Conservation (phyloP, 202 grass and related monocot genomes). For the Musa balbisiana region DNA sequence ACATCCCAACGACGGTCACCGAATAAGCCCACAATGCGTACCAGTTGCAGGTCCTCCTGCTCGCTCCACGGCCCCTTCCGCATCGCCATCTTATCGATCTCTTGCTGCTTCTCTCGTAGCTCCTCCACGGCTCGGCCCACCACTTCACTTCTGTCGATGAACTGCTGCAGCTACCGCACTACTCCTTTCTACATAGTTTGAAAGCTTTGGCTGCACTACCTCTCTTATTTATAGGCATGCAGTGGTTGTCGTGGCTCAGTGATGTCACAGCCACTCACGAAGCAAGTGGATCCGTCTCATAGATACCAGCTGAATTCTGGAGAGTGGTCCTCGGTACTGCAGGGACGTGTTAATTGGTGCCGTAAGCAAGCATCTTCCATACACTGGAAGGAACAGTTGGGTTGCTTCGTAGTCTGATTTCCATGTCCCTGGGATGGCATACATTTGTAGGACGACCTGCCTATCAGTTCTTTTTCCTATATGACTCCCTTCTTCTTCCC, state of each 20-base stretch:
- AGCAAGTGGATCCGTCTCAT: too few relatives aligned
- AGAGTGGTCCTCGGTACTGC: too few relatives aligned
- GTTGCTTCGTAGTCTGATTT: too few relatives aligned
- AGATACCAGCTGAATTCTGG: too few relatives aligned
- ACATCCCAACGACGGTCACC: slow-evolving; percentile 18
- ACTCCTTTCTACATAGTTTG: not conserved
- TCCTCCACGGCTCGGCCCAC: not conserved
- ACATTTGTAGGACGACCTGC: too few relatives aligned
- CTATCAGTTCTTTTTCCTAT: too few relatives aligned
- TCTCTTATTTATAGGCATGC: not conserved
- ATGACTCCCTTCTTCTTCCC: too few relatives aligned
- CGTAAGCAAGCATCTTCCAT: not conserved
- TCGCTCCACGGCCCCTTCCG: slow-evolving; percentile 10
- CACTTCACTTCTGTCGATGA: not conserved
- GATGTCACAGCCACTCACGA: not conserved
- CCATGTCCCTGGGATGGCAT: too few relatives aligned
- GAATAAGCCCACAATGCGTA: slow-evolving; percentile 17
- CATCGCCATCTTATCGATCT: not conserved
- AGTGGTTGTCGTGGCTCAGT: not conserved
- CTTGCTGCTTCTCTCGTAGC: not conserved
- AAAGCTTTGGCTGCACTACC: not conserved
- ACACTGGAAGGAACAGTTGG: too few relatives aligned
- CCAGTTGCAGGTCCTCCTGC: slow-evolving; percentile 14
- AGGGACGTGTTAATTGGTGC: too few relatives aligned
- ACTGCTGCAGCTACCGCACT: not conserved